phyloP scores from a whole-genome alignment of 352 stramenopile genomes.

The Phytophthora capsici region DNA sequence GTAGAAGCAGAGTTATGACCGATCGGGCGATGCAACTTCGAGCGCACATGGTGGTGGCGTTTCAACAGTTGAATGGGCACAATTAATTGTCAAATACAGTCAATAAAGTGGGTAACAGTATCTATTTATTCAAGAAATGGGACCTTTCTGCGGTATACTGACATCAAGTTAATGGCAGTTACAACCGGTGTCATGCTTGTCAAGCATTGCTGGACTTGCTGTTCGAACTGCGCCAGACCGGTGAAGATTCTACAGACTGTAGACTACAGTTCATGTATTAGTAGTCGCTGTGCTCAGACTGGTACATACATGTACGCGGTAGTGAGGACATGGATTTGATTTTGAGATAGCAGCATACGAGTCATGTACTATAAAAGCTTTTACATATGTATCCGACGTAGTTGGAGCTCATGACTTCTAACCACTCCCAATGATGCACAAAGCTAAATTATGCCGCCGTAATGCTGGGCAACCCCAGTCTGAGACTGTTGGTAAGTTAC shows the following conservation, averaged over 20 bases:
- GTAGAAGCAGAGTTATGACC: slow-evolving; percentile 15
- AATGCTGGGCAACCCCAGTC: background rate
- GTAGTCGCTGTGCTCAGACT: no score
- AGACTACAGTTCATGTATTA: no score
- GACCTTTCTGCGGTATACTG: slow-evolving; percentile 10
- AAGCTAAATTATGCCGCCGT: slow-evolving; percentile 9
- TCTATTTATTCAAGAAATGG: background rate
- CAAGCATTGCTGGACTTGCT: background rate
- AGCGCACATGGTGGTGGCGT: slow-evolving; percentile 14
- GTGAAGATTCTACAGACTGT: no score
- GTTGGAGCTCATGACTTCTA: no score
- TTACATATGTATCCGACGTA: no score
- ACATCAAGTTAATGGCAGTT: slow-evolving; percentile 26
- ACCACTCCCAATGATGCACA: background rate
- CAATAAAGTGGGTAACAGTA: background rate
- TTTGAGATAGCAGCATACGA: background rate
- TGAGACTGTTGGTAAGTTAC: no score
- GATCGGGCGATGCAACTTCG: background rate
- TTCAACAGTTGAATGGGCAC: slow-evolving; percentile 27
- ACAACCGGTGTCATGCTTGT: background rate
- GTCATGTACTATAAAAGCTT: no score
- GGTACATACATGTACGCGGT: no score
- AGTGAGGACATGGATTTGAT: no score
- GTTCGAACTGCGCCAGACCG: no score
- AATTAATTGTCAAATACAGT: background rate